Evolutionary conservation across 1,284 basidiomycete species (phyloP), one percentile per base, ranked within the genome.

Genomic region (Ganoderma multipileum): DNA sequence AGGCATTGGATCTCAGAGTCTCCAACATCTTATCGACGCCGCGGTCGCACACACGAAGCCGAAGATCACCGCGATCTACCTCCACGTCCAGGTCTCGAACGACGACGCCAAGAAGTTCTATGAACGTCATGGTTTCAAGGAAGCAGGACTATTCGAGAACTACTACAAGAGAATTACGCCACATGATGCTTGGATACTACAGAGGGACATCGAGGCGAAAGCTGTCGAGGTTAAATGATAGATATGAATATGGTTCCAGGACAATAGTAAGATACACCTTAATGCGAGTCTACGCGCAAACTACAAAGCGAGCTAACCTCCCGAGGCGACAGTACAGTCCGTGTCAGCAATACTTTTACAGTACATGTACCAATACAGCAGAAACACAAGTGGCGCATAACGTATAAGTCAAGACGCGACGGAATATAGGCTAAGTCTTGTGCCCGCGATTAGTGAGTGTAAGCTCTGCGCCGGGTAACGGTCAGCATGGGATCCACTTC

Each of bases 81-180:
- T 95, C 60, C 93, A 95, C 76, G 93, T 95, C 6, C 93, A 95
- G 75, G 82, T 89, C 18, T 92, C 90, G 39, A 95, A 95, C 74
- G 78, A 77, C 26, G 86, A 83, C 33, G 93, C 92, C 14, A 94
- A 90, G 79, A 82, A 78, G 61, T 95, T 95, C 80, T 95, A 95
- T 77, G 91, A 93, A 78, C 83, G 84, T 55, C 89, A 94, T 74
- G 93, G 91, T 4, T 95, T 95, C 81, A 82, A 80, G 67, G 88
- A 92, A 79, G 82, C 85, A 26, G 85, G 85, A 39, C 72, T 91
- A 50, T 87, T 89, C 65, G 83, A 91, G 75, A 85, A 87, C 68
- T 95, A 95, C 80, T 95, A 95, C 85, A 94, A 93, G 80, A 95
- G 92, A 79, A 91, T 95, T 63, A 82, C 80, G 44, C 93, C 93